Percentiles rank a stretch among this genome's conserved stretches.
These are phyloP conservation scores for Candida dubliniensis DNA, from an alignment of 1,139 yeast genomes.

Conservation along the genomic window DNA sequence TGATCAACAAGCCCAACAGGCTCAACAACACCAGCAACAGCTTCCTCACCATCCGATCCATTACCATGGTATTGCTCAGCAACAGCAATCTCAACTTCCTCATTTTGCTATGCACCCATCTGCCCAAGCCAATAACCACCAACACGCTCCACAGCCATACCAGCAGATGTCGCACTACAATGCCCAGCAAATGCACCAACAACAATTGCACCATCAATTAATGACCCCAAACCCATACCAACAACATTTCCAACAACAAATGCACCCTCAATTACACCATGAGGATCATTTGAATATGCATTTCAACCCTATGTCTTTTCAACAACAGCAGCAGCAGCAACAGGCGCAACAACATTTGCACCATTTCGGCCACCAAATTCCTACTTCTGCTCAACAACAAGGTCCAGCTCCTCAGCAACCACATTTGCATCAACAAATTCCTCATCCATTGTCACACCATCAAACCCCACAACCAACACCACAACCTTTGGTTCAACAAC, in stretches of 20 bases:
- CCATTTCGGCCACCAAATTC: slow-evolving; percentile 15
- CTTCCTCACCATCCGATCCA: slow-evolving; percentile 5
- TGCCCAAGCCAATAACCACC: not conserved
- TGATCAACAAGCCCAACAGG: slow-evolving; percentile 16
- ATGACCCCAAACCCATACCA: slow-evolving; percentile 11
- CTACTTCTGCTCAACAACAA: slow-evolving; percentile 10
- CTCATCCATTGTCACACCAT: slow-evolving; percentile 8
- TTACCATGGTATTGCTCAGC: slow-evolving; percentile 4
- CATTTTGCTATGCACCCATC: slow-evolving; percentile 5
- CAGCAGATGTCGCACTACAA: slow-evolving; percentile 19
- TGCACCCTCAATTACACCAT: slow-evolving; percentile 13
- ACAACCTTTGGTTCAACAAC: slow-evolving; percentile 9
- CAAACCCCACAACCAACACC: slow-evolving; percentile 14
- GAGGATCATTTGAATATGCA: slow-evolving; percentile 24
- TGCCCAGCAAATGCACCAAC: slow-evolving; percentile 17
- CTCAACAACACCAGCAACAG: slow-evolving; percentile 16
- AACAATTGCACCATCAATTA: slow-evolving; percentile 13
- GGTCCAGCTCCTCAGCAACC: slow-evolving; percentile 10
- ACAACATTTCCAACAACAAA: slow-evolving; percentile 12
- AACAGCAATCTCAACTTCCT: slow-evolving; percentile 6
- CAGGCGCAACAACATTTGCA: slow-evolving; percentile 16
- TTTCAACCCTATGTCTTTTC: slow-evolving; percentile 22
- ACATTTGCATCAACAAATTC: slow-evolving; percentile 7
- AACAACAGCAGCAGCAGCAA: slow-evolving; percentile 18
- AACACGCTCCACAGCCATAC: slow-evolving; percentile 12